phyloP scores from a whole-genome alignment of 495 filamentous ascomycete genomes.

The Aspergillus homomorphus region DNA sequence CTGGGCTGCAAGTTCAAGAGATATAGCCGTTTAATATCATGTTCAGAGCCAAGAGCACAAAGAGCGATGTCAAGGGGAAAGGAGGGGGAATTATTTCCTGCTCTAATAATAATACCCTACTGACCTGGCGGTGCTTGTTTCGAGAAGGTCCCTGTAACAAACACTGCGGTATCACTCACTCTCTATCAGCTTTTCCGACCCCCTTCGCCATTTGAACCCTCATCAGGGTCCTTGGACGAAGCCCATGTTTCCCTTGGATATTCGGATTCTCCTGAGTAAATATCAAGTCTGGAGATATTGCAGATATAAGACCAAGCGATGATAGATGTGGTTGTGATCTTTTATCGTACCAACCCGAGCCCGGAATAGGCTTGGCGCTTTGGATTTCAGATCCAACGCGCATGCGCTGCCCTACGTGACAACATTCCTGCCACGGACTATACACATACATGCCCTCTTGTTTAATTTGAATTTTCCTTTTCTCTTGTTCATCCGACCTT shows the following conservation, averaged over 20 bases:
- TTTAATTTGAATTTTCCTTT: neutral
- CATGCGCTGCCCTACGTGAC: slow-evolving; percentile 28
- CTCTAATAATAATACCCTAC: neutral
- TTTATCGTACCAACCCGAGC: neutral
- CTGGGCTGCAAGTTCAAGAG: neutral
- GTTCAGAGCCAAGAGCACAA: neutral
- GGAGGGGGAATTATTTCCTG: too few relatives aligned
- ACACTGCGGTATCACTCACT: neutral
- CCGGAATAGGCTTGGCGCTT: slow-evolving; percentile 20
- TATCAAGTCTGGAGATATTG: neutral
- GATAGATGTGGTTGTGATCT: neutral
- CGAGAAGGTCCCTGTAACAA: neutral
- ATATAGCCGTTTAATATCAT: neutral
- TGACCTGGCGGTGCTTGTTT: neutral
- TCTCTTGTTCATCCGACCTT: neutral
- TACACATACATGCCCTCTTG: slow-evolving; percentile 14
- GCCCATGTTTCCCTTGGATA: neutral
- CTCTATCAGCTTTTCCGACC: neutral
- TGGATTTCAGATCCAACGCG: slow-evolving; percentile 19
- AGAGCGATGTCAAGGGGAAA: neutral
- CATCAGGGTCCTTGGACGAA: neutral
- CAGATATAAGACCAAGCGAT: neutral
- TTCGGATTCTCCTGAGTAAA: too few relatives aligned
- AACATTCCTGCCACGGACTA: slow-evolving; percentile 26
- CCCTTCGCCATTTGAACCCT: neutral